These are phyloP conservation scores for Helminthosporium solani DNA, from an alignment of 2,329 filamentous ascomycete genomes.

Conservation along the genomic window DNA sequence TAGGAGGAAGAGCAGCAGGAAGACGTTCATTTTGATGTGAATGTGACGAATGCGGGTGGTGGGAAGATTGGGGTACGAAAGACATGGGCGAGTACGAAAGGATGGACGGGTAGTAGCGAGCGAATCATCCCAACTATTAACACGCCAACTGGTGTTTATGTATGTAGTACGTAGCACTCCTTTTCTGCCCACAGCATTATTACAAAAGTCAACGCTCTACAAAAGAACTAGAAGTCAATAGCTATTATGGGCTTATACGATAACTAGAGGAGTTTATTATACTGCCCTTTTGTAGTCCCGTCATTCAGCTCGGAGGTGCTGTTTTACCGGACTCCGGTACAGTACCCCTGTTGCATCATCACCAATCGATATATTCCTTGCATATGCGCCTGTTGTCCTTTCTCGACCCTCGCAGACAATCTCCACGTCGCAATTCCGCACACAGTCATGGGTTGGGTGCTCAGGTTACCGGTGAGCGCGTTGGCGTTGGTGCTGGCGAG, in stretches of 20 bases:
- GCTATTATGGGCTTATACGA: too few species aligned
- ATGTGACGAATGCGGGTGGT: slow-evolving; percentile 1
- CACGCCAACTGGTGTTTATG: too few species aligned
- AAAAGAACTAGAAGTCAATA: too few species aligned
- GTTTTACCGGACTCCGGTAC: slow-evolving; percentile 5
- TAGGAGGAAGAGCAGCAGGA: slow-evolving; percentile 34
- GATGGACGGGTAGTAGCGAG: too few species aligned
- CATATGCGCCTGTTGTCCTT: slow-evolving; percentile 1
- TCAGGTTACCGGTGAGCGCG: slow-evolving; percentile 23
- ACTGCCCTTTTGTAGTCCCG: neutral
- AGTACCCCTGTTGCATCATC: slow-evolving; percentile 1
- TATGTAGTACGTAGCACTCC: too few species aligned
- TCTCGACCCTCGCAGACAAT: neutral
- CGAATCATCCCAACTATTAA: too few species aligned
- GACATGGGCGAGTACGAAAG: slow-evolving; percentile 19
- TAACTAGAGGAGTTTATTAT: too few species aligned
- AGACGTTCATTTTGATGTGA: slow-evolving; percentile 35
- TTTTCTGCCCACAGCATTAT: too few species aligned
- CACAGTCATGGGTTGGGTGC: slow-evolving; percentile 25
- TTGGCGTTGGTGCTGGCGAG: slow-evolving; percentile 29
- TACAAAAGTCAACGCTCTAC: too few species aligned
- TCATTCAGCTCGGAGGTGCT: neutral
- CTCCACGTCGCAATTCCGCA: neutral
- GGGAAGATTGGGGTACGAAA: slow-evolving; percentile 7
- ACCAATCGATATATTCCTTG: too few species aligned